phyloP scores from a whole-genome alignment of 306 rosid genomes.

The Fagus sylvatica region DNA sequence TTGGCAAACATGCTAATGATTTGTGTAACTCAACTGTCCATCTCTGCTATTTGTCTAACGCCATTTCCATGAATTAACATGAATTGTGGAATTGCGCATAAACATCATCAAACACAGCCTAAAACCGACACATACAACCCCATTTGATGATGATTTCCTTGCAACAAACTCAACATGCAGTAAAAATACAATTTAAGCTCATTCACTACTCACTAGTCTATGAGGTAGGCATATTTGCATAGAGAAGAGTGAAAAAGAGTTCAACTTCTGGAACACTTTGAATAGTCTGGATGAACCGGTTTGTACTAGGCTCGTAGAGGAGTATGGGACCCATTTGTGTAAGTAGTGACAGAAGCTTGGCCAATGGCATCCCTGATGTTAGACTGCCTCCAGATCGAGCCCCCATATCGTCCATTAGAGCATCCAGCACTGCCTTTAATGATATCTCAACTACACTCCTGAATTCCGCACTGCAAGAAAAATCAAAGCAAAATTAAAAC shows the following conservation, averaged over 20 bases:
- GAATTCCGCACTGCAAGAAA: slow-evolving; percentile 68
- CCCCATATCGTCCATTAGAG: slow-evolving; percentile 54
- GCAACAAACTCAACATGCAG: slow-evolving; percentile 24
- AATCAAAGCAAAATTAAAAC: neutral
- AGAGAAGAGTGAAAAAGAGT: slow-evolving; percentile 80
- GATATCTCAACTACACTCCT: slow-evolving; percentile 56
- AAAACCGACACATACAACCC: slow-evolving; percentile 9
- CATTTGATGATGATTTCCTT: slow-evolving; percentile 28
- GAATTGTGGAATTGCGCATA: neutral
- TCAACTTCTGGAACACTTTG: slow-evolving; percentile 67
- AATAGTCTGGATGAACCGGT: slow-evolving; percentile 64
- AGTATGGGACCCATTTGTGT: slow-evolving; percentile 71
- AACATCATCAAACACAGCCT: neutral
- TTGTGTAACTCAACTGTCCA: too few species aligned
- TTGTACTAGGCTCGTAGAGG: slow-evolving; percentile 72
- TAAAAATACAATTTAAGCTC: slow-evolving; percentile 29
- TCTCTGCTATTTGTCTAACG: too few species aligned
- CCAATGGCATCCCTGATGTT: slow-evolving; percentile 60
- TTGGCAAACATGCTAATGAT: too few species aligned
- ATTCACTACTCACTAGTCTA: slow-evolving; percentile 39
- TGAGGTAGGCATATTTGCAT: slow-evolving; percentile 61
- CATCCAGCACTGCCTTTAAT: slow-evolving; percentile 60
- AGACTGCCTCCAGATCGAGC: slow-evolving; percentile 53
- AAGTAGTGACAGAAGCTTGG: slow-evolving; percentile 72
- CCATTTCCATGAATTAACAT: too few species aligned